A percentile compares a stretch with the other conserved stretches of the same genome.
These are phyloP conservation scores for Eucalyptus decipiens DNA, from an alignment of 345 rosid genomes.

Conservation along the genomic window DNA sequence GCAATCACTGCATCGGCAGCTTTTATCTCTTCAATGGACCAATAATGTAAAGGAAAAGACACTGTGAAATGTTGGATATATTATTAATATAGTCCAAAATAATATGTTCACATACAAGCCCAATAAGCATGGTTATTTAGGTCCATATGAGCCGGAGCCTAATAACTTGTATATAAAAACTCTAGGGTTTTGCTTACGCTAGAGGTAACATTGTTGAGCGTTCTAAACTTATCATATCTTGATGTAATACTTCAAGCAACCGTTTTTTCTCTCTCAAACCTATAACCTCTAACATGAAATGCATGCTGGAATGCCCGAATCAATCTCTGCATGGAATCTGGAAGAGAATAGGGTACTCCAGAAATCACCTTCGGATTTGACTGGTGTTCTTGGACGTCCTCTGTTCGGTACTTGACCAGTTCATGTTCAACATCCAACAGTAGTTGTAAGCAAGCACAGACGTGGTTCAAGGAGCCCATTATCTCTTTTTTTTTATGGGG, in stretches of 20 bases:
- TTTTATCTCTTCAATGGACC: neutral
- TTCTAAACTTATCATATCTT: no score
- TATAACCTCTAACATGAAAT: no score
- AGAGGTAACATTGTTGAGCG: no score
- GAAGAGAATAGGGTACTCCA: neutral
- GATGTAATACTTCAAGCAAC: no score
- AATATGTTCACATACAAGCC: no score
- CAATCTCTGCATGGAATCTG: neutral
- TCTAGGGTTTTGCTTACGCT: no score
- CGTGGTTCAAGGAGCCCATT: neutral
- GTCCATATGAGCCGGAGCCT: no score
- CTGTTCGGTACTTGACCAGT: neutral
- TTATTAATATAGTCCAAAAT: no score
- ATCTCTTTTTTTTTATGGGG: neutral
- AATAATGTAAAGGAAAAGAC: neutral
- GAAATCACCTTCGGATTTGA: neutral
- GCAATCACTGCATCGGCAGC: neutral
- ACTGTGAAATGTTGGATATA: neutral
- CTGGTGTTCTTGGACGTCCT: neutral
- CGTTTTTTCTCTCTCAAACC: no score
- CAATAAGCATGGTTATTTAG: no score
- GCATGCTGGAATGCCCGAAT: neutral
- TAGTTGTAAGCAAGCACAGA: neutral
- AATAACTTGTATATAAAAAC: no score
- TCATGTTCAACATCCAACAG: neutral